Conservation (phyloP, 495 filamentous ascomycete species). For the Penicillium lividum region DNA sequence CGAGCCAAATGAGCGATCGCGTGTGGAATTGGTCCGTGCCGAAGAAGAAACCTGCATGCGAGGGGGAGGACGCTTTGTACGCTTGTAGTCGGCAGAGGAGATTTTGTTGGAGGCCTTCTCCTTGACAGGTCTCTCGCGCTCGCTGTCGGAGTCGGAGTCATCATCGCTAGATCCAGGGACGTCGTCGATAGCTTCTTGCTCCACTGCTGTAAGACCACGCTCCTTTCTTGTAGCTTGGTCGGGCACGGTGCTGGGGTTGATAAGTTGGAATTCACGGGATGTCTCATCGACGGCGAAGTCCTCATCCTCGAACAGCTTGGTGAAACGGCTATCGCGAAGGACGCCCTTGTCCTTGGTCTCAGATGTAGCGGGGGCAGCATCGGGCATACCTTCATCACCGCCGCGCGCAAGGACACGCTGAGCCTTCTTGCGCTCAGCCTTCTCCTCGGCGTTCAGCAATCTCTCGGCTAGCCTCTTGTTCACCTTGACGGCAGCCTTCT, state of each 20-base stretch:
- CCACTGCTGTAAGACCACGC: conserved; percentile 65
- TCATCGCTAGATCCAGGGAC: conserved; percentile 46
- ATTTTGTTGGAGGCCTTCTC: conserved; percentile 55
- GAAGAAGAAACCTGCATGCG: conserved; percentile 62
- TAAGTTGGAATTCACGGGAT: conserved; percentile 79
- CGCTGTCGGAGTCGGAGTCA: conserved; percentile 44
- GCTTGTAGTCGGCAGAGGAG: conserved; percentile 53
- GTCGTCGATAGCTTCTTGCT: conserved; percentile 61
- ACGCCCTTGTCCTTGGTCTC: conserved; percentile 51
- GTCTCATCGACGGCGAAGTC: conserved; percentile 91
- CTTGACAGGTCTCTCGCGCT: conserved; percentile 30
- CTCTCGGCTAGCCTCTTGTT: conserved; percentile 85
- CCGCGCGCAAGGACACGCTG: conserved; percentile 57
- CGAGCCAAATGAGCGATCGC: conserved; percentile 69
- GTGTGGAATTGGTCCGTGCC: conserved; percentile 37
- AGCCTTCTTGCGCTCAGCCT: conserved; percentile 67
- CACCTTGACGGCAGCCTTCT: conserved; percentile 88
- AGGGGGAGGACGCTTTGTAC: conserved; percentile 53
- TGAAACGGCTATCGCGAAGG: conserved; percentile 83
- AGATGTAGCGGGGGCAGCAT: conserved; percentile 31
- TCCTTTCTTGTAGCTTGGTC: conserved; percentile 39
- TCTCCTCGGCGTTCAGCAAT: conserved; percentile 76
- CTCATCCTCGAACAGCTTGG: conserved; percentile 83
- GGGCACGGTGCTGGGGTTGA: conserved; percentile 78
- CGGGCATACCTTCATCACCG: conserved; percentile 52